phyloP scores from a whole-genome alignment of 1,284 basidiomycete genomes.

The Malassezia dermatis region DNA sequence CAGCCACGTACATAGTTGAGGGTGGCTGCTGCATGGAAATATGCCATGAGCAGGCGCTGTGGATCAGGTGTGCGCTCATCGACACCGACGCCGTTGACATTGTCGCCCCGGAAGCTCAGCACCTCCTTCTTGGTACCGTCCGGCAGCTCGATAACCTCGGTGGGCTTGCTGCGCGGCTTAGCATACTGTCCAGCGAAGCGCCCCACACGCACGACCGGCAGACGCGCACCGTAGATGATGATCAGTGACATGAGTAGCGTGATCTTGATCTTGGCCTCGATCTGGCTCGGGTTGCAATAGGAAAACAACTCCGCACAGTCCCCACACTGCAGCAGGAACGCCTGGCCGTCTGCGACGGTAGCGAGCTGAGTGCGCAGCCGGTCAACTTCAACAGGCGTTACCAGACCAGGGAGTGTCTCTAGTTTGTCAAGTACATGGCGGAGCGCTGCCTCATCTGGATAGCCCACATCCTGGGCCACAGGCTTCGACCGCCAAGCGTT shows the following conservation, averaged over 20 bases:
- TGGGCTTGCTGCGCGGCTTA: slow-evolving; percentile 79
- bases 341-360: slow-evolving; percentile 49
- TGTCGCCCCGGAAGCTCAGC: slow-evolving; percentile 83
- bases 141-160: slow-evolving; percentile 55
- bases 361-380: slow-evolving; percentile 35
- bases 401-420: slow-evolving; percentile 38
- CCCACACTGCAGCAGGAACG: slow-evolving; percentile 88
- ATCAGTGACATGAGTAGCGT: slow-evolving; percentile 91
- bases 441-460: slow-evolving; percentile 27
- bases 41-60: slow-evolving; percentile 70
- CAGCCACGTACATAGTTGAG: slow-evolving; percentile 83
- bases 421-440: slow-evolving; percentile 27
- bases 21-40: slow-evolving; percentile 89
- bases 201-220: slow-evolving; percentile 38
- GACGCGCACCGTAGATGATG: slow-evolving; percentile 77
- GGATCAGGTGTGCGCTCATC: slow-evolving; percentile 77
- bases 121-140: slow-evolving; percentile 43
- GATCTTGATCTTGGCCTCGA: slow-evolving; percentile 83
- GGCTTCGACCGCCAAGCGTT: slow-evolving; percentile 34
- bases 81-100: slow-evolving; percentile 69
- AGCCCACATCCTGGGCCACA: slow-evolving; percentile 40
- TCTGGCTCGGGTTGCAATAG: slow-evolving; percentile 67
- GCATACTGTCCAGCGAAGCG: slow-evolving; percentile 63
- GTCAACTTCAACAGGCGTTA: slow-evolving; percentile 39
- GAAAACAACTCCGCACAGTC: slow-evolving; percentile 69